A percentile compares a stretch with the other conserved stretches of the same genome.
Conservation (phyloP, 2,329 filamentous ascomycete genomes). For the Colletotrichum siamense region DNA sequence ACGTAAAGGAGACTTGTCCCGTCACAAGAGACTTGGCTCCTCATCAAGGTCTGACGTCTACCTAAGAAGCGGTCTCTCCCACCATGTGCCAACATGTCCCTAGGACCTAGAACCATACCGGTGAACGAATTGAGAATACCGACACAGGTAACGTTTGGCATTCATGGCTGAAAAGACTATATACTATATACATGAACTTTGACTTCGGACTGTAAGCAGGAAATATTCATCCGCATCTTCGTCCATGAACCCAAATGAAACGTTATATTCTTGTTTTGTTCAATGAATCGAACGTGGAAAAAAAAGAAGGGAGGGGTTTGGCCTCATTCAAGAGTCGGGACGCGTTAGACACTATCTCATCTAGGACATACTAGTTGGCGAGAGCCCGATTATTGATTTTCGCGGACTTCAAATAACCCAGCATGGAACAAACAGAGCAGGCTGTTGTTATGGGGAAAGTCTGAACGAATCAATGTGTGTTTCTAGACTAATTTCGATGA, state of each 20-base stretch:
- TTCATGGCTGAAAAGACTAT: background rate
- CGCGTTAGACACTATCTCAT: too few relatives aligned
- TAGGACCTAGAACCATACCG: background rate
- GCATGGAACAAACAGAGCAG: too few relatives aligned
- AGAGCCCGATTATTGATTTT: too few relatives aligned
- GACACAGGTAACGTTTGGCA: background rate
- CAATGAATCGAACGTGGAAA: background rate
- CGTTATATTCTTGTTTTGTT: background rate
- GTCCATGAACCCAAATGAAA: background rate
- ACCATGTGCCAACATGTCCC: background rate
- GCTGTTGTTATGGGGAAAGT: background rate
- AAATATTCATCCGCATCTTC: background rate
- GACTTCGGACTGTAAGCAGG: background rate
- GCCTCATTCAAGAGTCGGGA: background rate
- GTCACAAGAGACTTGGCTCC: too few relatives aligned
- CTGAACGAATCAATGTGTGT: background rate
- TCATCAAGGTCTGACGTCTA: too few relatives aligned
- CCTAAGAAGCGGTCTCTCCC: too few relatives aligned
- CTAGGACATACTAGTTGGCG: too few relatives aligned
- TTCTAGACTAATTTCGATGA: background rate
- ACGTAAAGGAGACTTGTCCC: too few relatives aligned
- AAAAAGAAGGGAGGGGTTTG: fast-evolving
- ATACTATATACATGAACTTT: background rate
- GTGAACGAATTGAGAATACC: background rate
- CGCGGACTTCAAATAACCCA: too few relatives aligned